phyloP scores from a whole-genome alignment of 2,329 filamentous ascomycete species.

The Hypoxylon sp. region DNA sequence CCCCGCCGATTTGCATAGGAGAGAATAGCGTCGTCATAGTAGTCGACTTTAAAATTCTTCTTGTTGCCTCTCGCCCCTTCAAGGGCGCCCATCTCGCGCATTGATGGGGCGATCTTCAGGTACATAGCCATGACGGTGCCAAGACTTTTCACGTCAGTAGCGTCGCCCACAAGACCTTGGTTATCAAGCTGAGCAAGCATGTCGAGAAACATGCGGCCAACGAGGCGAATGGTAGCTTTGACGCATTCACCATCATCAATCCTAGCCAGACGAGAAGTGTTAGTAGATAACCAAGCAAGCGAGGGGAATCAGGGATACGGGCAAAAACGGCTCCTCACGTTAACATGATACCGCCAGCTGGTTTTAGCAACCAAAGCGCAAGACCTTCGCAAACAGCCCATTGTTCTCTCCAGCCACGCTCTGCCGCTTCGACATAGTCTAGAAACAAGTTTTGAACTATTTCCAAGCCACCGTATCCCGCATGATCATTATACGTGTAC shows the following conservation, averaged over 20 bases:
- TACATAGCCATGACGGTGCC: constrained; percentile 58
- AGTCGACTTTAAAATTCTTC: constrained; percentile 43
- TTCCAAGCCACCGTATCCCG: constrained; percentile 59
- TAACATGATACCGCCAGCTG: constrained; percentile 34
- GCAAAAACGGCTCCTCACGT: constrained; percentile 37
- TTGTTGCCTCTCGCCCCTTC: constrained; percentile 44
- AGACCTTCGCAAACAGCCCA: constrained; percentile 60
- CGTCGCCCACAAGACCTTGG: constrained; percentile 52
- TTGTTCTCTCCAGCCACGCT: constrained; percentile 56
- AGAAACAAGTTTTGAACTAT: constrained; percentile 61
- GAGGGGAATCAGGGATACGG: background rate
- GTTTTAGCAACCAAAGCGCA: constrained; percentile 51
- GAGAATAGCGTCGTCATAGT: constrained; percentile 54
- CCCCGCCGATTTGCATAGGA: constrained; percentile 56
- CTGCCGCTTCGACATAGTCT: constrained; percentile 57
- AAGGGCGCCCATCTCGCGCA: constrained; percentile 43
- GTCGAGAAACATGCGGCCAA: constrained; percentile 58
- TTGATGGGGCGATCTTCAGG: constrained; percentile 44
- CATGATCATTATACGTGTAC: constrained; percentile 62
- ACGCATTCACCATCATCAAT: constrained; percentile 52
- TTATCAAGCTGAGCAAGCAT: constrained; percentile 58
- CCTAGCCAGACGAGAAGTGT: constrained; percentile 38
- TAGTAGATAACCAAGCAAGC: constrained; percentile 1
- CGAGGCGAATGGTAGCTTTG: constrained; percentile 41
- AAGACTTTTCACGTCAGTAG: constrained; percentile 57